Evolutionary conservation across 2,329 filamentous ascomycete genomes (phyloP).

Genomic region (Scleromitrula shiraiana): DNA sequence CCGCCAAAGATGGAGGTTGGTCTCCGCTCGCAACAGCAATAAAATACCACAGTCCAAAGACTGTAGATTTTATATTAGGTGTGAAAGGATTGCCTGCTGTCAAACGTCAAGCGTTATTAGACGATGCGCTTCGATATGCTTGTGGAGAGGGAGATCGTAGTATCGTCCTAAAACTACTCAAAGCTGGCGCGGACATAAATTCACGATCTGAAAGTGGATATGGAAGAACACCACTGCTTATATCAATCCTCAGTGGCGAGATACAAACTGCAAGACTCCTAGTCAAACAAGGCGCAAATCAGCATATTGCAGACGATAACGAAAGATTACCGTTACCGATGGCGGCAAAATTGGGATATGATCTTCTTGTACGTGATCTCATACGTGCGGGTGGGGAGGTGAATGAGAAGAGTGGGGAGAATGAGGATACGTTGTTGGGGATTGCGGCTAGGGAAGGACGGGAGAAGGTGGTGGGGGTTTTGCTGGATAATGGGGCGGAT

Average conservation of each 20-base stretch:
- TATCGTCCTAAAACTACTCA: conserved; percentile 6
- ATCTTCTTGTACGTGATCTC: conserved; percentile 13
- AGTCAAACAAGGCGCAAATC: conserved; percentile 8
- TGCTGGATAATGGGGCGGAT: conserved; percentile 9
- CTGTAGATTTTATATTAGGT: conserved; percentile 5
- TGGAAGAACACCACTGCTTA: conserved; percentile 7
- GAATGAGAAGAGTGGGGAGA: conserved; percentile 11
- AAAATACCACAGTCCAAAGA: conserved; percentile 8
- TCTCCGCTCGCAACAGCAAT: conserved; percentile 8
- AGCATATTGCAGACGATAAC: conserved; percentile 8
- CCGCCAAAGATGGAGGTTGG: neutral
- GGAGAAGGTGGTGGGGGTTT: conserved; percentile 11
- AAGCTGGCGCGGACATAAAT: conserved; percentile 12
- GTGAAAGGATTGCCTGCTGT: neutral
- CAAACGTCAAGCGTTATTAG: conserved; percentile 2
- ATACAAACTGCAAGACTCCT: conserved; percentile 11
- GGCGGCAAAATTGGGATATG: conserved; percentile 9
- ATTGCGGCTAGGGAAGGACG: conserved; percentile 8
- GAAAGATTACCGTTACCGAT: conserved; percentile 10
- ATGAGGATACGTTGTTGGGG: conserved; percentile 14
- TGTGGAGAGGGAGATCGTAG: conserved; percentile 1
- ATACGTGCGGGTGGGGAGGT: conserved; percentile 11
- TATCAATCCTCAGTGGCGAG: conserved; percentile 8
- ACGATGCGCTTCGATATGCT: conserved; percentile 3
- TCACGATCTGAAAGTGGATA: neutral